Percentiles rank a stretch among this genome's conserved stretches.
phyloP scores from a whole-genome alignment of 768 basidiomycete genomes.

The Pisolithus tinctorius region DNA sequence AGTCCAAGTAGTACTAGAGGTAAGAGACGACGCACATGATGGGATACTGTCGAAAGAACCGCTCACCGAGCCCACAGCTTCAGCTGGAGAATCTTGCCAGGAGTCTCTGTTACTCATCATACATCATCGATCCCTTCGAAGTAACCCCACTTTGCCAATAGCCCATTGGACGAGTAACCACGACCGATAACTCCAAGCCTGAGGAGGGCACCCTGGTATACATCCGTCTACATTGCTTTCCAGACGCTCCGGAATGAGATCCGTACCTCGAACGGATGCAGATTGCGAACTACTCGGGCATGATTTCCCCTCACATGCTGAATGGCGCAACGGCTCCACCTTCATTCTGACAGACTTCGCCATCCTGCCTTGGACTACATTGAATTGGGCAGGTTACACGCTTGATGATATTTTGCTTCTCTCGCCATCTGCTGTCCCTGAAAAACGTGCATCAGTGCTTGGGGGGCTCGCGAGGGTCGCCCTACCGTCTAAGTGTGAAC shows the following conservation, averaged over 20 bases:
- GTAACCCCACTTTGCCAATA: slow-evolving; percentile 1
- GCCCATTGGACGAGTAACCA: neutral
- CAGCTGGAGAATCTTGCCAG: slow-evolving; percentile 19
- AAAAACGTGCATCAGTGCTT: too few relatives aligned
- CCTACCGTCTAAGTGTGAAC: slow-evolving; percentile 22
- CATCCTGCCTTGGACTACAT: slow-evolving; percentile 82
- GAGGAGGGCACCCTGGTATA: slow-evolving; percentile 77
- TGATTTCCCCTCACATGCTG: slow-evolving; percentile 47
- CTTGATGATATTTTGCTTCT: slow-evolving; percentile 79
- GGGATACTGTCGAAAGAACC: slow-evolving; percentile 20
- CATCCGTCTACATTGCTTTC: slow-evolving; percentile 81
- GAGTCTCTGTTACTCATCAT: too few relatives aligned
- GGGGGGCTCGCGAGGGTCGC: slow-evolving; percentile 59
- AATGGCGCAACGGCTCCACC: slow-evolving; percentile 61
- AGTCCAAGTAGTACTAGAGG: too few relatives aligned
- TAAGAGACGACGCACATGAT: slow-evolving; percentile 13
- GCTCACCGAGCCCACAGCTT: slow-evolving; percentile 10
- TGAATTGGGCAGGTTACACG: slow-evolving; percentile 80
- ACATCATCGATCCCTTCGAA: slow-evolving; percentile 8
- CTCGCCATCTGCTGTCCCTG: slow-evolving; percentile 72
- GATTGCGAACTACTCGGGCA: slow-evolving; percentile 8
- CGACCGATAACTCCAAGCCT: slow-evolving; percentile 22
- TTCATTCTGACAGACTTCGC: slow-evolving; percentile 48
- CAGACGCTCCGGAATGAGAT: slow-evolving; percentile 57
- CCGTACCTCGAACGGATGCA: slow-evolving; percentile 79